These are phyloP conservation scores for Fusarium neocosmosporiellum DNA, from an alignment of 2,329 filamentous ascomycete species.

Conservation along the genomic window DNA sequence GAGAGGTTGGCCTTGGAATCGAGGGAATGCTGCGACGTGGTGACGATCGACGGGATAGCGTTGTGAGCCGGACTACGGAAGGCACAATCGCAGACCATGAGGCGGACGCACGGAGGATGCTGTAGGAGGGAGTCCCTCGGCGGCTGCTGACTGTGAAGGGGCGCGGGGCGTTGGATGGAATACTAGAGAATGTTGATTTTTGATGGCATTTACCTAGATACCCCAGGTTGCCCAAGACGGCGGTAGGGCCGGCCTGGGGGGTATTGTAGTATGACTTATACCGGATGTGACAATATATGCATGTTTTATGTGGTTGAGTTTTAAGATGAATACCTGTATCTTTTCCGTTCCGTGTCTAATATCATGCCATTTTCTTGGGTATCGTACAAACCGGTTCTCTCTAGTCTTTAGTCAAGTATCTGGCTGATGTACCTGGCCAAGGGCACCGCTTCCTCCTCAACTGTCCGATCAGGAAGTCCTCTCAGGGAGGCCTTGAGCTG, in stretches of 20 bases:
- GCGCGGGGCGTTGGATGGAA: conserved; percentile 46
- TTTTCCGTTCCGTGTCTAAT: neutral
- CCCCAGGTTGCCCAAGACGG: conserved; percentile 17
- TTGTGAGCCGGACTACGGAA: conserved; percentile 50
- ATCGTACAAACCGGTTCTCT: conserved; percentile 6
- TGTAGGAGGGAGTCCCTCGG: conserved; percentile 39
- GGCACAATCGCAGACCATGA: conserved; percentile 45
- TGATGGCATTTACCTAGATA: conserved; percentile 40
- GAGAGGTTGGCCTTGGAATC: conserved; percentile 77
- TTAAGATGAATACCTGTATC: neutral
- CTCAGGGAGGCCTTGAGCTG: conserved; percentile 53
- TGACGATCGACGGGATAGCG: conserved; percentile 54
- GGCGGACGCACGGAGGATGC: conserved; percentile 50
- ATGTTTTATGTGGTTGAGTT: conserved; percentile 14
- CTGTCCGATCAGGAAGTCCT: conserved; percentile 59
- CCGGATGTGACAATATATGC: conserved; percentile 38
- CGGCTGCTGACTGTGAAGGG: conserved; percentile 22
- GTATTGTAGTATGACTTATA: conserved; percentile 38
- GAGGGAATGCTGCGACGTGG: conserved; percentile 56
- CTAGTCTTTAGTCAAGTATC: conserved; percentile 45
- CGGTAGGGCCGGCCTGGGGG: conserved; percentile 21
- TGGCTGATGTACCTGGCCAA: conserved; percentile 58
- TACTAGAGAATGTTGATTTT: conserved; percentile 43
- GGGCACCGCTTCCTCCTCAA: conserved; percentile 62
- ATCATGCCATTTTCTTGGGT: conserved; percentile 13